These are phyloP conservation scores for Hypoxylon sp. DNA, from an alignment of 2,329 filamentous ascomycete genomes.

Conservation along the genomic window DNA sequence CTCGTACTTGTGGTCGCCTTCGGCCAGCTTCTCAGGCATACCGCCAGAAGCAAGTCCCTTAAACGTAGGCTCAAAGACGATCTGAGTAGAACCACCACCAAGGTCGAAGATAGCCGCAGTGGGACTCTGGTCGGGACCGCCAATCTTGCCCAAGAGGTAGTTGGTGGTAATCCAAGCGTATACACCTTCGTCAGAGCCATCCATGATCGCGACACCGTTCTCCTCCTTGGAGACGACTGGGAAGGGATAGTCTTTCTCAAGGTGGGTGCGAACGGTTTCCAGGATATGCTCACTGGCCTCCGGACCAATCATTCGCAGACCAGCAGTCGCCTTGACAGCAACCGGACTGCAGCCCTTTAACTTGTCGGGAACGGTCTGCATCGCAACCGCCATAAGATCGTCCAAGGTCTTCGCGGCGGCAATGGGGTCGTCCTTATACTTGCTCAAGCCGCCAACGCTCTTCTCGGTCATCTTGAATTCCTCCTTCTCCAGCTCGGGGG, in stretches of 20 bases:
- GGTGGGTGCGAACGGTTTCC: slow-evolving; percentile 79
- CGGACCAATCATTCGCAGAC: slow-evolving; percentile 83
- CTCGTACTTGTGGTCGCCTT: slow-evolving; percentile 95
- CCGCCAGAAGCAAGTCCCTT: slow-evolving; percentile 75
- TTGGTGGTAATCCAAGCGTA: slow-evolving; percentile 99
- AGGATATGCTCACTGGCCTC: slow-evolving; percentile 86
- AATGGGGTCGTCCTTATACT: slow-evolving; percentile 85
- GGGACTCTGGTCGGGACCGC: slow-evolving; percentile 85
- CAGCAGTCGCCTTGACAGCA: slow-evolving; percentile 97
- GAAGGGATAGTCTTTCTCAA: slow-evolving; percentile 93
- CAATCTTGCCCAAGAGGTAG: slow-evolving; percentile 97
- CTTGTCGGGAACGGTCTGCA: slow-evolving; percentile 84
- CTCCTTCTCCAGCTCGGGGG: slow-evolving; percentile 93
- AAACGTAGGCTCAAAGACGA: slow-evolving; percentile 97
- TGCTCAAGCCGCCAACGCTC: slow-evolving; percentile 83
- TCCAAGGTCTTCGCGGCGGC: slow-evolving; percentile 91
- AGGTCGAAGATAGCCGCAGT: slow-evolving; percentile 97
- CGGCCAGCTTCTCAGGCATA: slow-evolving; percentile 83
- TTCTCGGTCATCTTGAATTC: slow-evolving; percentile 94
- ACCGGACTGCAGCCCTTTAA: slow-evolving; percentile 92
- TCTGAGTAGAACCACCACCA: slow-evolving; percentile 95
- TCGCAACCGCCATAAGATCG: slow-evolving; percentile 83
- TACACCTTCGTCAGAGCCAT: slow-evolving; percentile 94
- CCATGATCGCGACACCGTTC: slow-evolving; percentile 95
- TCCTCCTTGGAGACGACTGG: slow-evolving; percentile 87